Percentiles rank a stretch among this genome's conserved stretches.
Conservation (phyloP, 176 grass and related monocot genomes). For the Musa acuminata region DNA sequence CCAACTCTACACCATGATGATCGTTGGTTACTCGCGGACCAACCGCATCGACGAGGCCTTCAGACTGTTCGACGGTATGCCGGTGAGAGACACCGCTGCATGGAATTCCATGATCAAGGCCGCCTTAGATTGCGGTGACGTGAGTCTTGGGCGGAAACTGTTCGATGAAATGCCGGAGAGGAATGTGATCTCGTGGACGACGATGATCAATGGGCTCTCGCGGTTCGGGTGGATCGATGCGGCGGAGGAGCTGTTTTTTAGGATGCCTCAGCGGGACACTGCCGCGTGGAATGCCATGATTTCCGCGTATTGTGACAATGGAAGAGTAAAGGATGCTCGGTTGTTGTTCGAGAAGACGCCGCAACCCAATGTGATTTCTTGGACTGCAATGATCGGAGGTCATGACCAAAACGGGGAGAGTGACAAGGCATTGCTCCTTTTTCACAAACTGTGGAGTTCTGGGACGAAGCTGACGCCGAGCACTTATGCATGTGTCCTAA, state of each 20-base stretch:
- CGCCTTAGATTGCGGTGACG: conserved; percentile 24
- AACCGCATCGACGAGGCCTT: conserved; percentile 33
- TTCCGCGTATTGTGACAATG: conserved; percentile 22
- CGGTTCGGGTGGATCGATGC: conserved; percentile 9
- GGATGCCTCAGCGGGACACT: conserved; percentile 27
- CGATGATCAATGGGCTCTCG: conserved; percentile 27
- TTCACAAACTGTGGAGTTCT: conserved; percentile 45
- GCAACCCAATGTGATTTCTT: conserved; percentile 34
- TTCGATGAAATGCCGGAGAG: conserved; percentile 47
- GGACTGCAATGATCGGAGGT: conserved; percentile 59
- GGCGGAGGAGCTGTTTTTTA: conserved; percentile 27
- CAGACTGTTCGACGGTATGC: conserved; percentile 48
- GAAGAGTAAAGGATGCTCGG: conserved; percentile 19
- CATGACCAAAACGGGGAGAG: conserved; percentile 40
- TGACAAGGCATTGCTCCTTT: conserved; percentile 33
- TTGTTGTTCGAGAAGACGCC: conserved; percentile 32
- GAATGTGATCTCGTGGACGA: conserved; percentile 51
- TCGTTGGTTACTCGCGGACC: conserved; percentile 5
- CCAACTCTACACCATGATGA: conserved; percentile 14
- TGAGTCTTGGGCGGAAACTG: conserved; percentile 30
- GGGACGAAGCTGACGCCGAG: conserved; percentile 38
- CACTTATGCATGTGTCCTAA: conserved; percentile 41
- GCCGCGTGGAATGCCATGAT: conserved; percentile 36
- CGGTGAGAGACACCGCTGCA: conserved; percentile 25
- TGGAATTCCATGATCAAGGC: conserved; percentile 57